Conservation (phyloP, 2,329 filamentous ascomycete genomes). For the Ceratocystis variospora region DNA sequence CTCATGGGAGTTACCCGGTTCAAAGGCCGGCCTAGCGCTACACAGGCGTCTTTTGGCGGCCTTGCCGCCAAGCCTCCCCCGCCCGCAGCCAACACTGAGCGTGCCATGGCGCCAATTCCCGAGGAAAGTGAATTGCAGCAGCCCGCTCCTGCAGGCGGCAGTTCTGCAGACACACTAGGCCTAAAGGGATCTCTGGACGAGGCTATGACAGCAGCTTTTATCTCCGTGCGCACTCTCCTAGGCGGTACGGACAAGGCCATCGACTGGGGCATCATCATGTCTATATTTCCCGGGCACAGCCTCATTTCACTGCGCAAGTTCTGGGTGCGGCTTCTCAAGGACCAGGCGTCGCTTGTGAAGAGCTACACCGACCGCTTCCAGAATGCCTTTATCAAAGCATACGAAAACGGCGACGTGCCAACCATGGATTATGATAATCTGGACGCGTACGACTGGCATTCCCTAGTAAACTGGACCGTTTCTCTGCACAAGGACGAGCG, state of each 20-base stretch:
- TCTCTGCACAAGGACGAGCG: slow-evolving; percentile 28
- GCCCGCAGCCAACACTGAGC: slow-evolving; percentile 15
- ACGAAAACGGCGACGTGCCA: slow-evolving; percentile 47
- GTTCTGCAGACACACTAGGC: neutral
- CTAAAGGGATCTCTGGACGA: slow-evolving; percentile 17
- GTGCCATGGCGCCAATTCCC: slow-evolving; percentile 15
- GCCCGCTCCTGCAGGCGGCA: neutral
- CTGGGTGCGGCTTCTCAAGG: slow-evolving; percentile 39
- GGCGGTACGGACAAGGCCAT: slow-evolving; percentile 46
- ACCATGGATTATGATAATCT: slow-evolving; percentile 50
- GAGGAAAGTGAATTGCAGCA: slow-evolving; percentile 3
- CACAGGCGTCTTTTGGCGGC: slow-evolving; percentile 6
- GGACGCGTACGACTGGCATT: slow-evolving; percentile 53
- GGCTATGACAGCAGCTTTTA: slow-evolving; percentile 41
- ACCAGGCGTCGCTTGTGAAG: slow-evolving; percentile 17
- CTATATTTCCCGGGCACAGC: slow-evolving; percentile 40
- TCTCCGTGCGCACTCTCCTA: slow-evolving; percentile 43
- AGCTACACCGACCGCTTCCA: slow-evolving; percentile 46
- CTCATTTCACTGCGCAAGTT: slow-evolving; percentile 39
- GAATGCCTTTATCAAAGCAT: slow-evolving; percentile 49
- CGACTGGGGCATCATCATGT: slow-evolving; percentile 47
- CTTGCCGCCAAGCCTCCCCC: slow-evolving; percentile 9
- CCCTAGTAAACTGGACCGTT: slow-evolving; percentile 52
- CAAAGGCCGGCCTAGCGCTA: slow-evolving; percentile 18
- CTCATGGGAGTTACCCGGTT: slow-evolving; percentile 9